Evolutionary conservation across 108 stramenopile genomes (phyloP).

Genomic region (Nitzschia putrida): DNA sequence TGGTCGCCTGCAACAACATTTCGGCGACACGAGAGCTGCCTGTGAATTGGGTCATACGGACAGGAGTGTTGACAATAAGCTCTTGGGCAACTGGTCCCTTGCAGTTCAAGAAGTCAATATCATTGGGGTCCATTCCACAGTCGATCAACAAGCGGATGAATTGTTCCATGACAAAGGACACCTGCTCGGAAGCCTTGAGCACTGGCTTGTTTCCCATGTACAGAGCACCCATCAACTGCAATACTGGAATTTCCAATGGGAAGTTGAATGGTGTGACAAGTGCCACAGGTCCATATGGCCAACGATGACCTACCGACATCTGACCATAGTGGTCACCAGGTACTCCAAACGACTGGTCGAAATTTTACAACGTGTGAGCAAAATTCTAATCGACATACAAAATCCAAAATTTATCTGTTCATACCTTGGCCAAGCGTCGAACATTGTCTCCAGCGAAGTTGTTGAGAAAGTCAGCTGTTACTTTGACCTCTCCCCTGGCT

Average conservation of each 20-base stretch:
- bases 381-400: not conserved
- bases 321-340: constrained; percentile 97
- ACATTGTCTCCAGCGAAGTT: constrained; percentile 94
- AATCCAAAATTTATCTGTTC: not conserved
- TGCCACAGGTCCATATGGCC: constrained; percentile 95
- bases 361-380: not conserved
- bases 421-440: constrained; percentile 79
- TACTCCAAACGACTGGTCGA: constrained; percentile 67
- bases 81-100: constrained; percentile 85
- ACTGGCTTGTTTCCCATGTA: constrained; percentile 99
- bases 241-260: constrained; percentile 92
- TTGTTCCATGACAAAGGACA: constrained; percentile 94
- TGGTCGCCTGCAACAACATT: constrained; percentile 67
- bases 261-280: constrained; percentile 97
- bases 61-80: constrained; percentile 75
- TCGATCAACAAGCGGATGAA: constrained; percentile 85
- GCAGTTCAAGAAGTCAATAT: constrained; percentile 93
- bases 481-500: constrained; percentile 86
- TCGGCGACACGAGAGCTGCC: constrained; percentile 91
- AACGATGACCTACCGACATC: constrained; percentile 90
- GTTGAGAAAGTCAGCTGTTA: constrained; percentile 84
- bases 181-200: constrained; percentile 85
- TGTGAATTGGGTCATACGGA: constrained; percentile 95
- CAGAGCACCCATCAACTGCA: constrained; percentile 96
- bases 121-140: constrained; percentile 89